Evolutionary conservation across 305 asterid genomes (phyloP), one percentile per base, ranked within the genome.

Genomic region (Striga hermonthica): DNA sequence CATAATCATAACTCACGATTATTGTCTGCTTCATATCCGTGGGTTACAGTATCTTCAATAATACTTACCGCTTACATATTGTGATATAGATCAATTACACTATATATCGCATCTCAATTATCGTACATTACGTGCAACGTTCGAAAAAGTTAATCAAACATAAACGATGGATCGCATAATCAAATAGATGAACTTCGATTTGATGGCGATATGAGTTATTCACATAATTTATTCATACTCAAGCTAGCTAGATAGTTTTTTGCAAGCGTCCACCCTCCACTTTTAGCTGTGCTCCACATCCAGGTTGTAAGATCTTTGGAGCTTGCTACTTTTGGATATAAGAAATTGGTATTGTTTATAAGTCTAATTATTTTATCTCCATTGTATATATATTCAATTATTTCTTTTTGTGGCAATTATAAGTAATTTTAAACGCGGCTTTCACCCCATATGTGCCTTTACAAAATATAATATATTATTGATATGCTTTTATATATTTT

Each of bases 241-340:
- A 41, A 43, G 52, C 52, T 49, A 49, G 55, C 5, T 49, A 49
- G 31, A 49, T 49, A 49, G 56, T 49, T 49, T 3, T 49, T 53
- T n/a, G 31, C 47, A 66, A n/a, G 36, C 14, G 14, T 34, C 57
- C 69, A 55, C n/a, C 22, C 65, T 10, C 16, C 7, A 50, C 56
- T 63, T 67, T 72, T 64, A 15, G 57, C 44, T 59, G 60, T 63
- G 44, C 72, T 64, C 68, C 78, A 74, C 75, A 52, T 72, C 82
- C 79, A 78, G 82, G 82, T 71, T 78, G 82, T 64, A 64, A 76
- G 65, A 38, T 65, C 43, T 35, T 67, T 75, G 71, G 76, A 66
- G 7, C 34, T 0, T 50, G n/a, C 14, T n/a, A n/a, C n/a, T n/a
- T n/a, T n/a, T n/a, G n/a, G n/a, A n/a, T n/a, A n/a, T n/a, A n/a